Percentiles rank a stretch among this genome's conserved stretches.
These are phyloP conservation scores for Podaxis sp. DNA, from an alignment of 768 basidiomycete genomes.

Conservation along the genomic window DNA sequence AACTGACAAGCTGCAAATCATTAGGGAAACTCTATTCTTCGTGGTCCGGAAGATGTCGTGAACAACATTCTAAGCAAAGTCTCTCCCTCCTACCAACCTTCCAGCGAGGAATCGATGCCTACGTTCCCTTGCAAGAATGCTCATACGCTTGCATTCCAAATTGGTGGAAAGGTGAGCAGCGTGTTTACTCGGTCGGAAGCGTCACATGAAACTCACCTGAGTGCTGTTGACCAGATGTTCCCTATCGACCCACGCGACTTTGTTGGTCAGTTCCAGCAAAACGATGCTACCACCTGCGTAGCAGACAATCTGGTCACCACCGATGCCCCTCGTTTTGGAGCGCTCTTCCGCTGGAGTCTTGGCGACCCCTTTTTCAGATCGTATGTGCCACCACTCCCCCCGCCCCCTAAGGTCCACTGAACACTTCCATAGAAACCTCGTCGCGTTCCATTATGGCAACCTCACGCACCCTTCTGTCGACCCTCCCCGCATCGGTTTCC, in stretches of 20 bases:
- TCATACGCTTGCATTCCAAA: conserved; percentile 55
- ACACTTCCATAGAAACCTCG: conserved; percentile 40
- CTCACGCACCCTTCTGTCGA: conserved; percentile 62
- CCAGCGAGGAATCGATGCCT: conserved; percentile 19
- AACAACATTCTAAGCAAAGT: conserved; percentile 36
- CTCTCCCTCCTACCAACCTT: conserved; percentile 30
- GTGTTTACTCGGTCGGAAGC: not conserved
- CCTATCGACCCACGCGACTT: conserved; percentile 73
- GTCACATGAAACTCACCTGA: not conserved
- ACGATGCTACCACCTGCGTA: conserved; percentile 39
- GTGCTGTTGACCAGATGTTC: conserved; percentile 35
- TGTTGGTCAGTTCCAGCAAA: conserved; percentile 32
- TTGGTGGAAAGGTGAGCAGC: conserved; percentile 48
- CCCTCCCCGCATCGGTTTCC: conserved; percentile 63
- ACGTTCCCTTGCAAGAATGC: conserved; percentile 47
- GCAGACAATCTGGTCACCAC: conserved; percentile 55
- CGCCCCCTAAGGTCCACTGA: not conserved
- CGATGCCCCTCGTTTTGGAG: conserved; percentile 49
- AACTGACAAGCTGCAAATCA: not conserved
- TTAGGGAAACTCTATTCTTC: conserved; percentile 69
- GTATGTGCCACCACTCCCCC: conserved; percentile 32
- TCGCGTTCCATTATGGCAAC: conserved; percentile 70
- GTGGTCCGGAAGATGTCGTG: conserved; percentile 67
- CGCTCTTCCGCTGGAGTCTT: conserved; percentile 66
- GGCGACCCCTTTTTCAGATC: conserved; percentile 70